Conservation (phyloP, 345 rosid species). For the Brassica cretica region DNA sequence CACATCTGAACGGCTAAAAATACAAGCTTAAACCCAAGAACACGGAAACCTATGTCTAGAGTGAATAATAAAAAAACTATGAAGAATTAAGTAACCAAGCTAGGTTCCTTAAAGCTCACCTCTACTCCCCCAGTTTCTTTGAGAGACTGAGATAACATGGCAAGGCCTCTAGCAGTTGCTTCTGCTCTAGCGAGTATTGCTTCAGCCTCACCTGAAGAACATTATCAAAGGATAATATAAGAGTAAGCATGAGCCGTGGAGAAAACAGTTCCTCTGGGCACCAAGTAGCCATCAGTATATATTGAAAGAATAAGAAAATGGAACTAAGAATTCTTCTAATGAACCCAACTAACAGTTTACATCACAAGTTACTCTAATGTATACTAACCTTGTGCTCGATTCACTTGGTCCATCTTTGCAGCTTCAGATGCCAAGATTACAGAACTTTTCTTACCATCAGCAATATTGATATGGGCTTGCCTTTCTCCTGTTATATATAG, state of each 20-base stretch:
- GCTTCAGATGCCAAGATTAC: constrained; percentile 79
- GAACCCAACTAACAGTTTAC: constrained; percentile 12
- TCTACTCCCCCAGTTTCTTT: constrained; percentile 83
- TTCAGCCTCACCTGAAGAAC: constrained; percentile 82
- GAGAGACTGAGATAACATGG: constrained; percentile 64
- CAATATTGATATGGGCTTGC: constrained; percentile 65
- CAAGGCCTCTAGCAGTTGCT: constrained; percentile 83
- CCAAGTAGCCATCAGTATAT: not conserved
- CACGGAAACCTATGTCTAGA: not conserved
- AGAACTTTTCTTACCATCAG: constrained; percentile 79
- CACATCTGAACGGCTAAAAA: not conserved
- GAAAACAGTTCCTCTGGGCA: constrained; percentile 11
- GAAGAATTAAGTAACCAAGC: constrained; percentile 22
- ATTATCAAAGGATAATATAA: constrained; percentile 1
- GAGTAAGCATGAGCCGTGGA: not conserved
- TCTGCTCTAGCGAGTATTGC: constrained; percentile 85
- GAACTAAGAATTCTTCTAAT: not conserved
- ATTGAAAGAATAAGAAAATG: constrained; percentile 5
- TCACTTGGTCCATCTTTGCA: constrained; percentile 73
- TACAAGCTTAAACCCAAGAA: not conserved
- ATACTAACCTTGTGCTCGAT: constrained; percentile 67
- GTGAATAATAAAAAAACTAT: constrained; percentile 2
- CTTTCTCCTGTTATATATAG: constrained; percentile 41
- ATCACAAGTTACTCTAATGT: constrained; percentile 2
- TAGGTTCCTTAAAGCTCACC: constrained; percentile 47